These are phyloP conservation scores for Lecanicillium sp. DNA, from an alignment of 2,329 filamentous ascomycete genomes.

Conservation along the genomic window DNA sequence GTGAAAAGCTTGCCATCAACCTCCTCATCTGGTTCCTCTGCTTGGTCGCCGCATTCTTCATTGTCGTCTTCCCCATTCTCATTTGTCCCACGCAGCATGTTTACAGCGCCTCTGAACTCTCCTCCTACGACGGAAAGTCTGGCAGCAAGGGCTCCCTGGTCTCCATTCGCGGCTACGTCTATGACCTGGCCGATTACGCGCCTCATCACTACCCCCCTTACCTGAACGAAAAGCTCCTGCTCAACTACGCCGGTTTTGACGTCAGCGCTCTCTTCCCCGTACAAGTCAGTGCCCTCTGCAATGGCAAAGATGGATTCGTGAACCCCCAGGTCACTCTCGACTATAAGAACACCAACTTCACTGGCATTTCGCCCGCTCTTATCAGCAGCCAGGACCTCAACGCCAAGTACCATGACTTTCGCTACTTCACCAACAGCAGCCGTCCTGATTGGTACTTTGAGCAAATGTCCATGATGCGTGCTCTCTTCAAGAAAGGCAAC, in stretches of 20 bases:
- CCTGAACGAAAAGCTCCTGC: constrained; percentile 53
- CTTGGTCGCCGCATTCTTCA: constrained; percentile 74
- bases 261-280: constrained; percentile 87
- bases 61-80: constrained; percentile 76
- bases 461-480: constrained; percentile 71
- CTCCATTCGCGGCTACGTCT: constrained; percentile 83
- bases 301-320: constrained; percentile 60
- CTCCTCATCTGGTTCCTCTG: constrained; percentile 92
- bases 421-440: constrained; percentile 72
- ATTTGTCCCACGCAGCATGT: constrained; percentile 92
- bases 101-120: constrained; percentile 71
- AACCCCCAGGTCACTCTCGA: constrained; percentile 74
- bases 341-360: constrained; percentile 72
- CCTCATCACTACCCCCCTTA: constrained; percentile 66
- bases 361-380: constrained; percentile 54
- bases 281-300: constrained; percentile 87
- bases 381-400: constrained; percentile 66
- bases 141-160: constrained; percentile 57
- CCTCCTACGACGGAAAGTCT: constrained; percentile 65
- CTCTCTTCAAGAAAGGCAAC: constrained; percentile 78
- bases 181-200: constrained; percentile 70
- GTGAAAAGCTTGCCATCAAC: constrained; percentile 97
- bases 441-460: constrained; percentile 91
- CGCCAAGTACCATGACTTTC: constrained; percentile 85
- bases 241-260: constrained; percentile 81